Conservation (phyloP, 2,329 filamentous ascomycete genomes). For the Ascochyta lentis region DNA sequence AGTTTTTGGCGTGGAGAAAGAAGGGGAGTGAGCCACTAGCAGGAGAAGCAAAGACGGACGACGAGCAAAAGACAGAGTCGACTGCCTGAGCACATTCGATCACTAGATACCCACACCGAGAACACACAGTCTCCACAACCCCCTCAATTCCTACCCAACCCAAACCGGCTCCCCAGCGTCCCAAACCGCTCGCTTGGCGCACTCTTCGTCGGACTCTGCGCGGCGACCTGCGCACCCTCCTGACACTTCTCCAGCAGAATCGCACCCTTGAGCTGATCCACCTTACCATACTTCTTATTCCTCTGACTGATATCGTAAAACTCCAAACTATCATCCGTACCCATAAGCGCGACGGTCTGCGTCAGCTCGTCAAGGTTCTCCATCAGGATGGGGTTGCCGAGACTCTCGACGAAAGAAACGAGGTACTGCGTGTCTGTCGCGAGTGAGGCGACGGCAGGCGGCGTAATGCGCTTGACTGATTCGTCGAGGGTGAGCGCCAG, state of each 20-base stretch:
- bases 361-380: conserved; percentile 92
- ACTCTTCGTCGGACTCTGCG: conserved; percentile 42
- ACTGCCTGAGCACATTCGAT: not conserved
- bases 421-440: conserved; percentile 85
- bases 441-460: conserved; percentile 80
- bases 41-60: not conserved
- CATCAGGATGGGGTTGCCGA: conserved; percentile 86
- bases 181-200: conserved; percentile 42
- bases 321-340: conserved; percentile 88
- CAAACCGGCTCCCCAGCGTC: conserved; percentile 45
- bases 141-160: conserved; percentile 24
- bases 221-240: conserved; percentile 44
- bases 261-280: conserved; percentile 89
- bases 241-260: conserved; percentile 80
- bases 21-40: not conserved
- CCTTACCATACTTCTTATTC: conserved; percentile 92
- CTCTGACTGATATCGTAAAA: conserved; percentile 91
- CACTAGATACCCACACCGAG: not conserved
- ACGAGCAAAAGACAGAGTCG: not conserved
- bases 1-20: conserved; percentile 76
- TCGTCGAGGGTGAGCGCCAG: conserved; percentile 78
- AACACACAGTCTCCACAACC: not conserved
- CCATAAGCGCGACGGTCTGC: conserved; percentile 89
- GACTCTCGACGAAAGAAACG: conserved; percentile 81
- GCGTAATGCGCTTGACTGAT: conserved; percentile 84